Percentiles rank a stretch among this genome's conserved stretches.
Conservation (phyloP, 495 filamentous ascomycete species). For the Delitschia confertaspora region DNA sequence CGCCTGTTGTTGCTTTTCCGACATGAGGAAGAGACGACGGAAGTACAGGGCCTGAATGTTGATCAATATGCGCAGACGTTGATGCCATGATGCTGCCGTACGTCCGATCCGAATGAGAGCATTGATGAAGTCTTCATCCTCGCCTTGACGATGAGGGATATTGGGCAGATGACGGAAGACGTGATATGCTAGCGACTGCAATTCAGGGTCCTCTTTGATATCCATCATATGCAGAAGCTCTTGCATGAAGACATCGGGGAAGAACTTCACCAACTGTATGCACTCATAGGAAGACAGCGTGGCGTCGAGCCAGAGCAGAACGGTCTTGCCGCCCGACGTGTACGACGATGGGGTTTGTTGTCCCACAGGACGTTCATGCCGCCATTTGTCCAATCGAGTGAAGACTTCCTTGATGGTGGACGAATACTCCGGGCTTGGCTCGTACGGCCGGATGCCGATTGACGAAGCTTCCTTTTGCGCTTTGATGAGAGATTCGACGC, state of each 20-base stretch:
- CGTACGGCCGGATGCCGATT: conserved; percentile 77
- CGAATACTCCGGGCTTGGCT: conserved; percentile 64
- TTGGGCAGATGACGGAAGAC: conserved; percentile 96
- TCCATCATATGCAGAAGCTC: conserved; percentile 99
- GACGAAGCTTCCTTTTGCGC: conserved; percentile 70
- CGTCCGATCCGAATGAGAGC: conserved; percentile 84
- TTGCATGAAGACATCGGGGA: conserved; percentile 78
- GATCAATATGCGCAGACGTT: conserved; percentile 90
- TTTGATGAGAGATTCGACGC: conserved; percentile 64
- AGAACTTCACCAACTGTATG: conserved; percentile 82
- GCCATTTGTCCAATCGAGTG: conserved; percentile 73
- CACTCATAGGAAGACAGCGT: conserved; percentile 88
- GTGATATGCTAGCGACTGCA: conserved; percentile 90
- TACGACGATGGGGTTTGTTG: conserved; percentile 91
- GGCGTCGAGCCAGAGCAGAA: conserved; percentile 88
- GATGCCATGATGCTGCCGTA: conserved; percentile 85
- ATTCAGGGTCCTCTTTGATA: conserved; percentile 94
- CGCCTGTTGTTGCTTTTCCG: conserved; percentile 59
- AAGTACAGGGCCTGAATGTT: conserved; percentile 99
- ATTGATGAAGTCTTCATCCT: conserved; percentile 73
- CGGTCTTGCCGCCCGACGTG: conserved; percentile 92
- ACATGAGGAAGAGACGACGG: conserved; percentile 88
- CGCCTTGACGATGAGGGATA: conserved; percentile 80
- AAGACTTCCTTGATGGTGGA: conserved; percentile 70
- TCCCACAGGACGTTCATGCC: conserved; percentile 71